These are phyloP conservation scores for Starmerella sp. DNA, from an alignment of 805 yeast species.

Conservation along the genomic window DNA sequence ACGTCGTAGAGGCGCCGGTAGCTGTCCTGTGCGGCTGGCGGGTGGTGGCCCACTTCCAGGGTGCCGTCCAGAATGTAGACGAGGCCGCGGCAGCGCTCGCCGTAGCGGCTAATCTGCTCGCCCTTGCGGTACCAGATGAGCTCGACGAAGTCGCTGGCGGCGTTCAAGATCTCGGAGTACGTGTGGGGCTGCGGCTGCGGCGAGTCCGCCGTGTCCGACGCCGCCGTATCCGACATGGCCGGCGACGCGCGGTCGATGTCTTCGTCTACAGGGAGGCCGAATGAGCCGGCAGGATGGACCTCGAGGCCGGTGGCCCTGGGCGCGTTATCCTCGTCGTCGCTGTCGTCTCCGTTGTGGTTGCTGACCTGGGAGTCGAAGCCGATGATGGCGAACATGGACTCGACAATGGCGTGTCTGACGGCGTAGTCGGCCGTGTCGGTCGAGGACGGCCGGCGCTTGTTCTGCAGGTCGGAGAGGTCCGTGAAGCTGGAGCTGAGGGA, in stretches of 20 bases:
- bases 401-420: slow-evolving; percentile 19
- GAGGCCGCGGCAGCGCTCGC: slow-evolving; percentile 59
- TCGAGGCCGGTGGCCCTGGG: not conserved
- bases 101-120: slow-evolving; percentile 48
- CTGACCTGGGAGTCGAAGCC: slow-evolving; percentile 15
- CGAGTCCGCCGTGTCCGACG: not conserved
- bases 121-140: slow-evolving; percentile 45
- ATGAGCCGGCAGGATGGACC: slow-evolving; percentile 3
- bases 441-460: not conserved
- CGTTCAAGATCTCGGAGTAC: slow-evolving; percentile 30
- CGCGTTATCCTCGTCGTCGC: not conserved
- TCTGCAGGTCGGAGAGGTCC: not conserved
- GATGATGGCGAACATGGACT: slow-evolving; percentile 20
- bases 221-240: not conserved
- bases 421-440: slow-evolving; percentile 18
- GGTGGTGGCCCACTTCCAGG: slow-evolving; percentile 48
- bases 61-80: slow-evolving; percentile 71
- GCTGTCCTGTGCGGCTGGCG: not conserved
- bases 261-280: not conserved
- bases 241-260: not conserved
- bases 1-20: slow-evolving; percentile 41
- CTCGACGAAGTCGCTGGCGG: slow-evolving; percentile 43
- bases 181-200: slow-evolving; percentile 19
- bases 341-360: not conserved
- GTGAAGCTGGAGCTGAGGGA: slow-evolving; percentile 4